Evolutionary conservation across 257 asterid genomes (phyloP), one percentile per base, ranked within the genome.

Genomic region (Solanum peruvianum): DNA sequence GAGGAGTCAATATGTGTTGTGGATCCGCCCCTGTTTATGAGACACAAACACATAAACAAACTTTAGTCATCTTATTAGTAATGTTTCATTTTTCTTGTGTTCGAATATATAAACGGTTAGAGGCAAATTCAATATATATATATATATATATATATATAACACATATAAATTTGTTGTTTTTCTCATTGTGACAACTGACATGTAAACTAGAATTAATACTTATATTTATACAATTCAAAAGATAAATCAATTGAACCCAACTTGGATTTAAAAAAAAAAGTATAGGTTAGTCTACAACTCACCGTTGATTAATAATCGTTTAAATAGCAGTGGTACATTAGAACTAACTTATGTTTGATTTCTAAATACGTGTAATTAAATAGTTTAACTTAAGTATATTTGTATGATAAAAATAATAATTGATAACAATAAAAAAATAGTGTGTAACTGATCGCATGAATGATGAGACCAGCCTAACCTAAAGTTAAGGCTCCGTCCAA

Each of bases 401-500:
- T 12, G 27, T 66, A 27, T 27, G 11, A 27, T 9, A 12, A 66
- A 66, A 60, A 60, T 0, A 60, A 23, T 23, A 62, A 62, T 62
- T 1, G 0, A n/a, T 21, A 60, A 23, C 11, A 21, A 4, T 23
- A 29, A 62, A 27, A 27, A 27, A 66, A 14, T 29, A 69, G 1
- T 69, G 76, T 15, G 23, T 29, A 7, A 5, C 9, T n/a, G 0
- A 29, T 62, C 5, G 15, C 3, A 6, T 62, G 31, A 62, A 23
- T 4, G 69, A 62, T 23, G 0, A 62, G 15, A 23, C 15, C 3
- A 3, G 3, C 1, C 7, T 23, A 62, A 62, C 1, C 7, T 60
- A 60, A 9, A 21, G 14, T 60, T 0, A 3, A 60, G 3, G 15
- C 15, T 60, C 6, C 10, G 0, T 5, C 12, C 27, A 9, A 21